Percentiles rank a stretch among this genome's conserved stretches.
Evolutionary conservation across 2,329 filamentous ascomycete species (phyloP).

Genomic region (Geosmithia flava): DNA sequence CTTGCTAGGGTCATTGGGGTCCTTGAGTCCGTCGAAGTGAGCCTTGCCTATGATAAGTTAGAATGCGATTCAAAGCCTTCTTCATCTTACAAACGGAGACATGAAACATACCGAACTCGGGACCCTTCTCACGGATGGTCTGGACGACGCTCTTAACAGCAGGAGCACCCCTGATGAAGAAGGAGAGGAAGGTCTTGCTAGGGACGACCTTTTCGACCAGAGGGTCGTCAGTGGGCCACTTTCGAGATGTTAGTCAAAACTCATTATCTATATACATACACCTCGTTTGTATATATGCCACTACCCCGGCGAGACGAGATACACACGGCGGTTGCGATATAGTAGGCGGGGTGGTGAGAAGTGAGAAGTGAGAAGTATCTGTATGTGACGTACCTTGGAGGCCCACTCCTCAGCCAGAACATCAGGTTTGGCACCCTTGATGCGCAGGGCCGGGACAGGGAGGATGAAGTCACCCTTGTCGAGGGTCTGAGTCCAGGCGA

Average conservation of each 20-base stretch:
- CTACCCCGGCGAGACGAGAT: neutral
- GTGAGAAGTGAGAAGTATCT: too few species aligned
- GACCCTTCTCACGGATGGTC: constrained; percentile 49
- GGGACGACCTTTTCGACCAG: constrained; percentile 58
- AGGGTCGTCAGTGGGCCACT: constrained; percentile 65
- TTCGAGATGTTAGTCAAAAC: neutral
- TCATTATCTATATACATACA: neutral
- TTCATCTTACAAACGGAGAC: neutral
- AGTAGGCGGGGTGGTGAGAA: too few species aligned
- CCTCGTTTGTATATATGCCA: neutral
- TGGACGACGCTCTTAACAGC: constrained; percentile 57
- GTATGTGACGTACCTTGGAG: constrained; percentile 33
- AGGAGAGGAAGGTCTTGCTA: constrained; percentile 60
- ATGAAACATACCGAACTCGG: constrained; percentile 26
- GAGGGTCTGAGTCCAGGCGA: constrained; percentile 67
- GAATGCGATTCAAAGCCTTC: neutral
- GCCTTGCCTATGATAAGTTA: constrained; percentile 43
- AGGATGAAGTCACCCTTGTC: constrained; percentile 77
- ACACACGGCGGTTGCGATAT: too few species aligned
- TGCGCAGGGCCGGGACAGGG: constrained; percentile 64
- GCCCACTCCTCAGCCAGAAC: constrained; percentile 51
- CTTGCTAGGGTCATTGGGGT: constrained; percentile 45
- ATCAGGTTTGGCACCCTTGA: constrained; percentile 58
- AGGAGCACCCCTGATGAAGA: constrained; percentile 65
- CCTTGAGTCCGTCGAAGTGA: constrained; percentile 43